phyloP scores from a whole-genome alignment of 352 stramenopile genomes.

The Phytophthora fragariaefolia region DNA sequence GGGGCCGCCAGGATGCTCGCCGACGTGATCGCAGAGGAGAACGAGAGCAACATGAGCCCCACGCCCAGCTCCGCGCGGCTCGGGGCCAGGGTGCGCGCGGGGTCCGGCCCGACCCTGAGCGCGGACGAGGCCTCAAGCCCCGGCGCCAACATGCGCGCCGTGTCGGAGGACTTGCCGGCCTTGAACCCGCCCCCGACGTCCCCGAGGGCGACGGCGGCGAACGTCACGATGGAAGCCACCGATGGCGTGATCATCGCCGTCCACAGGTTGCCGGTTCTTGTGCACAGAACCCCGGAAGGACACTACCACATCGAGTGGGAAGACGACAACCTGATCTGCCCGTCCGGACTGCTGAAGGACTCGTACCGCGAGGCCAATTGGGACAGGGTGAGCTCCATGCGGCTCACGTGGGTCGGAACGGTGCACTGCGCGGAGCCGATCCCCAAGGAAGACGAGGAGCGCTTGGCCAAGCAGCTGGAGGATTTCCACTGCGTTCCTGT shows the following conservation, averaged over 20 bases:
- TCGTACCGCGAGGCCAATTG: slow-evolving; percentile 65
- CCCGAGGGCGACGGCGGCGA: slow-evolving; percentile 27
- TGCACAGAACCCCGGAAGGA: slow-evolving; percentile 75
- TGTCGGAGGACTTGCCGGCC: slow-evolving; percentile 56
- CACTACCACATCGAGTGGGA: slow-evolving; percentile 89
- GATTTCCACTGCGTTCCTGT: slow-evolving; percentile 97
- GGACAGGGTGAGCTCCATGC: slow-evolving; percentile 79
- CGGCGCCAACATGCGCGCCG: slow-evolving; percentile 42
- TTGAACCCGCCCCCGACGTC: slow-evolving; percentile 64
- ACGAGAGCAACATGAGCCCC: slow-evolving; percentile 3
- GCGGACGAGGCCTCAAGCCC: slow-evolving; percentile 42
- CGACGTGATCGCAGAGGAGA: slow-evolving; percentile 68
- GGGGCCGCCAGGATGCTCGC: slow-evolving; percentile 37
- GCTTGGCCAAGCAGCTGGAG: slow-evolving; percentile 71
- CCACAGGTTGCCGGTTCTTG: slow-evolving; percentile 95
- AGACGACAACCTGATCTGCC: slow-evolving; percentile 89
- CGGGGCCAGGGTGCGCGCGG: slow-evolving; percentile 4
- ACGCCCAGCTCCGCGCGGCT: slow-evolving; percentile 4
- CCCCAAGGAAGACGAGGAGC: slow-evolving; percentile 85
- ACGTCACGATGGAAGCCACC: slow-evolving; percentile 91
- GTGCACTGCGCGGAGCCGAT: slow-evolving; percentile 82
- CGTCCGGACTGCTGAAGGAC: slow-evolving; percentile 79
- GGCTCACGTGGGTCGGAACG: slow-evolving; percentile 86
- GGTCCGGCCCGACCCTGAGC: not conserved
- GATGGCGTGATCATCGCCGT: slow-evolving; percentile 97